Percentiles rank a stretch among this genome's conserved stretches.
Conservation (phyloP, 176 grass and related monocot species). For the Panicum miliaceum region DNA sequence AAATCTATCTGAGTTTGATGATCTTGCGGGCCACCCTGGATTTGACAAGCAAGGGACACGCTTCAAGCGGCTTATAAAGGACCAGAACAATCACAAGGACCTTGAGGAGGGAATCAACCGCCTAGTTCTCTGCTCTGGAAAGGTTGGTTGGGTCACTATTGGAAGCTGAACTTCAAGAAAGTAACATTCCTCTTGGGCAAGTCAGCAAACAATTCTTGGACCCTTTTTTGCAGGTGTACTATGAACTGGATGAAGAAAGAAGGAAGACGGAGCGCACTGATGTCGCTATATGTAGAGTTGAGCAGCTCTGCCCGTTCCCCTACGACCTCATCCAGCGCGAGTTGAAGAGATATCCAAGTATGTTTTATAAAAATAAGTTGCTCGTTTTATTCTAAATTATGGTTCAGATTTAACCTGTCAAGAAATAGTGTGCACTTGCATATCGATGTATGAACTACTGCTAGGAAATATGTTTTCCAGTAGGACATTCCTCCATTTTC, state of each 20-base stretch:
- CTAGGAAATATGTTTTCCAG: conserved; percentile 5
- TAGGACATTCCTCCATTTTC: background rate
- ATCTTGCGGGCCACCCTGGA: conserved; percentile 85
- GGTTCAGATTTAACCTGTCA: background rate
- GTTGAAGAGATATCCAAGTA: conserved; percentile 99
- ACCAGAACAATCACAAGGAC: conserved; percentile 73
- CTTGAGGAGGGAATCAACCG: conserved; percentile 89
- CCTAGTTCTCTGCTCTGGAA: conserved; percentile 93
- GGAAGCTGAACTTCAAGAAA: background rate
- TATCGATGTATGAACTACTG: background rate
- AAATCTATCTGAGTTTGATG: conserved; percentile 93
- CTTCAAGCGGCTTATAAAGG: conserved; percentile 96
- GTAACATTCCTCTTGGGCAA: background rate
- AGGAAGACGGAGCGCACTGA: conserved; percentile 68
- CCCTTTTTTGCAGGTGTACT: conserved; percentile 67
- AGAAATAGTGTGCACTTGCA: background rate
- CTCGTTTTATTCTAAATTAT: background rate
- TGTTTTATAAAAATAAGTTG: background rate
- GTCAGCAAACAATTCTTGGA: background rate
- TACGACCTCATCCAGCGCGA: conserved; percentile 93
- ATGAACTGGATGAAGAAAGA: conserved; percentile 91
- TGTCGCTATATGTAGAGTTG: conserved; percentile 95
- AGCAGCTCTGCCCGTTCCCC: conserved; percentile 94
- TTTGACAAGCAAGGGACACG: conserved; percentile 99
- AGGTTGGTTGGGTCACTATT: conserved; percentile 50